These are phyloP conservation scores for Fusarium hainanense DNA, from an alignment of 2,329 filamentous ascomycete genomes.

Conservation along the genomic window DNA sequence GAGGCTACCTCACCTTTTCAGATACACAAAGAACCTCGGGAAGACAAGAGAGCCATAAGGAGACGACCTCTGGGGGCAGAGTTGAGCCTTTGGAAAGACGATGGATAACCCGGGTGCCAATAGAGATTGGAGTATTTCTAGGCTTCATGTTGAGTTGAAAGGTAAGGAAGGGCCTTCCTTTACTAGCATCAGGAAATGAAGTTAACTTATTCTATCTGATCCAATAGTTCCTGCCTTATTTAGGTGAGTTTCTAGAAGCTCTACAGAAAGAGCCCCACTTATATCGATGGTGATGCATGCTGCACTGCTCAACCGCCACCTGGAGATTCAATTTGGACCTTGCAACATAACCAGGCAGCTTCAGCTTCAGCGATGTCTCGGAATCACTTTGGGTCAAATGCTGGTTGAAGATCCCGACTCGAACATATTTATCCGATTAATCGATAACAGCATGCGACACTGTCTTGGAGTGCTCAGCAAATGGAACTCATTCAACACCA, in stretches of 20 bases:
- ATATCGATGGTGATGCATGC: background rate
- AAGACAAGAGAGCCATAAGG: background rate
- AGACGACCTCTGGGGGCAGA: background rate
- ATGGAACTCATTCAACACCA: background rate
- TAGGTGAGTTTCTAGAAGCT: slow-evolving; percentile 4
- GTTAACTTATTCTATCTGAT: background rate
- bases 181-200: background rate
- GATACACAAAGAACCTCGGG: background rate
- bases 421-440: background rate
- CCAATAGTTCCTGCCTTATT: background rate
- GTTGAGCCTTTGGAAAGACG: background rate
- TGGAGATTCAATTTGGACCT: slow-evolving; percentile 1
- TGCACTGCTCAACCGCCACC: slow-evolving; percentile 7
- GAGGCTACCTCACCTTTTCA: background rate
- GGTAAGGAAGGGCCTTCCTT: background rate
- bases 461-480: background rate
- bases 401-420: background rate
- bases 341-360: background rate
- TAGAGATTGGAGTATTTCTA: background rate
- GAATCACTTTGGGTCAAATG: background rate
- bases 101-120: background rate
- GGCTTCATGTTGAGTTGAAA: background rate
- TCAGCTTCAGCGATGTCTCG: slow-evolving; percentile 8
- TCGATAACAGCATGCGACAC: slow-evolving; percentile 6
- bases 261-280: slow-evolving; percentile 9